These are phyloP conservation scores for Arthroderma sp. DNA, from an alignment of 2,329 filamentous ascomycete genomes.

Conservation along the genomic window DNA sequence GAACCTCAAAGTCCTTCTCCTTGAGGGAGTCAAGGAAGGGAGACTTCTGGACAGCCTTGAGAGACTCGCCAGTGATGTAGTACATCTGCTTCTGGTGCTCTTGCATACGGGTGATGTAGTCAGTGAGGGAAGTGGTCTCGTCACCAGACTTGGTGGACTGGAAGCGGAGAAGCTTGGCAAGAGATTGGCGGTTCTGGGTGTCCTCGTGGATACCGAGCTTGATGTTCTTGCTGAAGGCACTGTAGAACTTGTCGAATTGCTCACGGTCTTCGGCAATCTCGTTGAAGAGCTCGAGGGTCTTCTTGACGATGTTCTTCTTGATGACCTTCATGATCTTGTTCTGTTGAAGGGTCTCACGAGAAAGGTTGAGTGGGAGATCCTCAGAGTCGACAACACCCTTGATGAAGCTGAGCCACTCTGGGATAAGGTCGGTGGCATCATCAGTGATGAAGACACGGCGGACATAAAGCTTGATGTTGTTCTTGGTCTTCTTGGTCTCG, in stretches of 20 bases:
- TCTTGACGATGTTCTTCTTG: slow-evolving; percentile 99
- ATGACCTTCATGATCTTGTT: slow-evolving; percentile 99
- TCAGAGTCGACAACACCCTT: slow-evolving; percentile 99
- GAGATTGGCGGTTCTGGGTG: slow-evolving; percentile 80
- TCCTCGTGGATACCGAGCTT: slow-evolving; percentile 99
- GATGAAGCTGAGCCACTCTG: slow-evolving; percentile 98
- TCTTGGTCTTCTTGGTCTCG: slow-evolving; percentile 99
- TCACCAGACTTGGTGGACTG: slow-evolving; percentile 98
- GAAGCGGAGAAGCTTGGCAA: slow-evolving; percentile 98
- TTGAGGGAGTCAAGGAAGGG: slow-evolving; percentile 98
- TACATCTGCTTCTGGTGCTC: slow-evolving; percentile 99
- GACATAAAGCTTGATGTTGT: slow-evolving; percentile 99
- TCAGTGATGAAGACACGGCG: slow-evolving; percentile 99
- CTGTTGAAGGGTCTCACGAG: slow-evolving; percentile 98
- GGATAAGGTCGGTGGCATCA: slow-evolving; percentile 96
- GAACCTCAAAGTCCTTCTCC: slow-evolving; percentile 98
- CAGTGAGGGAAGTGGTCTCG: slow-evolving; percentile 81
- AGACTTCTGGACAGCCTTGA: slow-evolving; percentile 95
- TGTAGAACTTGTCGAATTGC: slow-evolving; percentile 99
- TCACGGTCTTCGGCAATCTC: slow-evolving; percentile 99
- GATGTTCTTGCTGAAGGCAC: slow-evolving; percentile 98
- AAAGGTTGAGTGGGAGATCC: slow-evolving; percentile 97
- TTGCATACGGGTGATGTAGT: slow-evolving; percentile 98
- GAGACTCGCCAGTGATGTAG: slow-evolving; percentile 99
- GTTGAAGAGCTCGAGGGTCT: slow-evolving; percentile 97